Conservation (phyloP, 1,284 basidiomycete species). For the Malassezia globosa region DNA sequence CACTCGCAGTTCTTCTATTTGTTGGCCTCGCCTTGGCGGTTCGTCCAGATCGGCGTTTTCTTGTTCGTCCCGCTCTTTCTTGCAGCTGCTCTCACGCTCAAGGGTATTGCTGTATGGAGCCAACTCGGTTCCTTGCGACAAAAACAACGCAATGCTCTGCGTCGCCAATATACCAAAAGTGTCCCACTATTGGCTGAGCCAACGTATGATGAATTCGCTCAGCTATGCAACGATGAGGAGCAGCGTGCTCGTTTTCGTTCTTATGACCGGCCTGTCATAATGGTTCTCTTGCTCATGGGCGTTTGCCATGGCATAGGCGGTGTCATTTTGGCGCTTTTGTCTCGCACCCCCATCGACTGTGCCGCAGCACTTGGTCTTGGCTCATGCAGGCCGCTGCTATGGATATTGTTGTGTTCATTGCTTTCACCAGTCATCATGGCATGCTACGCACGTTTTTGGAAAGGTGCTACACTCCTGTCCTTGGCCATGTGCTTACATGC, state of each 20-base stretch:
- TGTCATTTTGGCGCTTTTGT: background rate
- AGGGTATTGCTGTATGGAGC: slow-evolving; percentile 21
- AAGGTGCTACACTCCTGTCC: background rate
- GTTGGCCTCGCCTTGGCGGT: slow-evolving; percentile 25
- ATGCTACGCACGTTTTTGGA: slow-evolving; percentile 2
- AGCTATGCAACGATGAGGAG: background rate
- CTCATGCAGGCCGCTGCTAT: background rate
- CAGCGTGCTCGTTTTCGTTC: background rate
- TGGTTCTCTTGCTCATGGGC: background rate
- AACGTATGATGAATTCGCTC: slow-evolving; percentile 4
- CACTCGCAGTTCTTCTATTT: slow-evolving; percentile 47
- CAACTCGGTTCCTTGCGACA: slow-evolving; percentile 6
- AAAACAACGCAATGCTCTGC: background rate
- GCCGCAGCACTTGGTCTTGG: background rate
- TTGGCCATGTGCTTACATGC: slow-evolving; percentile 25
- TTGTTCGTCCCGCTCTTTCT: slow-evolving; percentile 34
- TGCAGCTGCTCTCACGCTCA: slow-evolving; percentile 29
- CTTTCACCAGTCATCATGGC: background rate
- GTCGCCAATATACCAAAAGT: background rate
- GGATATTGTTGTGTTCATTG: background rate
- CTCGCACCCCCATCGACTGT: background rate
- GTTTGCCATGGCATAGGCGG: background rate
- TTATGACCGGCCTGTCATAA: slow-evolving; percentile 2
- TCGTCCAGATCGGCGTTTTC: slow-evolving; percentile 35
- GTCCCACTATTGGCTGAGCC: background rate